Evolutionary conservation across 1,139 yeast species (phyloP).

Genomic region (Suhomyces taliae): DNA sequence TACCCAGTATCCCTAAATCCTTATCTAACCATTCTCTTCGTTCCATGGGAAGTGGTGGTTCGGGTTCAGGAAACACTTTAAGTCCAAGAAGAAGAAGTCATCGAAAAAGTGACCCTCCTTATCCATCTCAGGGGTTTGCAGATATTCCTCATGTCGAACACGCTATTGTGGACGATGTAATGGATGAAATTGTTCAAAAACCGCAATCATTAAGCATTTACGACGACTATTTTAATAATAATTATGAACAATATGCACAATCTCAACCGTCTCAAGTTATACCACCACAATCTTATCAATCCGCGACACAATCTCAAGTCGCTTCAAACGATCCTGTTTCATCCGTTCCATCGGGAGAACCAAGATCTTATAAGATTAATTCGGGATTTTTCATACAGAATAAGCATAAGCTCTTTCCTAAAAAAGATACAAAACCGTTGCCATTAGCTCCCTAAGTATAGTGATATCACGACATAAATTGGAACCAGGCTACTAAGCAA

Average conservation of each 20-base stretch:
- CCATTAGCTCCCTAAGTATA: constrained; percentile 5
- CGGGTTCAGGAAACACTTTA: neutral
- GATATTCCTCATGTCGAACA: constrained; percentile 8
- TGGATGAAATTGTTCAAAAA: constrained; percentile 4
- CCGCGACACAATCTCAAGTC: neutral
- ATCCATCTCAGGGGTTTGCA: constrained; percentile 5
- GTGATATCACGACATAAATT: neutral
- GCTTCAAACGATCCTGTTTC: neutral
- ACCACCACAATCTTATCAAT: neutral
- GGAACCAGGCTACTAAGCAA: neutral
- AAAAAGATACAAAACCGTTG: constrained; percentile 7
- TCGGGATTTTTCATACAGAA: constrained; percentile 12
- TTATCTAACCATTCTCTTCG: constrained; percentile 7
- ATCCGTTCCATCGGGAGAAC: neutral
- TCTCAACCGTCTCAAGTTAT: neutral
- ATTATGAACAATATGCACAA: neutral
- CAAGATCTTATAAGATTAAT: constrained; percentile 11
- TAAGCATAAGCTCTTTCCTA: constrained; percentile 13
- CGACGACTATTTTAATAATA: constrained; percentile 9
- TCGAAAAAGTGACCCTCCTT: constrained; percentile 10
- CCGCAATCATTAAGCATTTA: constrained; percentile 4
- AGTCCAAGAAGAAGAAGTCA: constrained; percentile 8
- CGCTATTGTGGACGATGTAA: constrained; percentile 6
- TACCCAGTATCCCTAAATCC: constrained; percentile 3
- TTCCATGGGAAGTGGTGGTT: neutral